Base-by-base conservation (phyloP, 2,329 filamentous ascomycete species). In the Pseudogymnoascus sp. region DNA sequence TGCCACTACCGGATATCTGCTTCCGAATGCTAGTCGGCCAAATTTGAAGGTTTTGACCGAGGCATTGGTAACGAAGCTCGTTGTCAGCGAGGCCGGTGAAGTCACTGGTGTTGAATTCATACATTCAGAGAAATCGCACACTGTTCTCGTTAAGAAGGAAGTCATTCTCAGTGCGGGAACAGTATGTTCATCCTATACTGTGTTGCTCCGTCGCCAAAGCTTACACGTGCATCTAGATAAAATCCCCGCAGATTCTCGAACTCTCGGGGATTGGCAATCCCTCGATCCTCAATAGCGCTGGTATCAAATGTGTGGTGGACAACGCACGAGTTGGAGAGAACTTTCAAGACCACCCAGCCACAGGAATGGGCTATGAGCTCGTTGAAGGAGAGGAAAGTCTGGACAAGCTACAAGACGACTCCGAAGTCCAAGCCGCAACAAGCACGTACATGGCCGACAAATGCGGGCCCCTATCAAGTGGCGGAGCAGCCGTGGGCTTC, bases 31-130 rank as follows among this genome's bases (percentile, higher is more conserved):
- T 16, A 26, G 38, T 1, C 61, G 70, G 19, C 47, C 62, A 6
- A 96, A 96, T 78, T 75, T 96, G 73, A 93, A 89, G 40, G 81
- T 96, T 64, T 79, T 96, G 63, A 95, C 90, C 71, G 87, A 95
- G 71, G 87, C 90, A 13, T 92, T 90, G 84, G 91, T 95, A 65
- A 88, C 85, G 72, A 89, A 86, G 74, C 78, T 96, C 72, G 87
- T 92, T 68, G 29, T 69, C 2, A 38, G 56, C 7, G 14, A 21
- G 4, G 37, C 16, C 7, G 61, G 60, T 4, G 16, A 35, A n/a
- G 64, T 62, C 3, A 65, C 67, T 29, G 69, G 68, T 7, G 69
- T 72, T n/a, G 67, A 72, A 61, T 62, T 72, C 8, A 42, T 59
- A 16, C 38, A 50, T 6, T 61, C 65, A 26, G 65, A 64, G 1